phyloP scores from a whole-genome alignment of 345 rosid genomes.

The Hirschfeldia incana region DNA sequence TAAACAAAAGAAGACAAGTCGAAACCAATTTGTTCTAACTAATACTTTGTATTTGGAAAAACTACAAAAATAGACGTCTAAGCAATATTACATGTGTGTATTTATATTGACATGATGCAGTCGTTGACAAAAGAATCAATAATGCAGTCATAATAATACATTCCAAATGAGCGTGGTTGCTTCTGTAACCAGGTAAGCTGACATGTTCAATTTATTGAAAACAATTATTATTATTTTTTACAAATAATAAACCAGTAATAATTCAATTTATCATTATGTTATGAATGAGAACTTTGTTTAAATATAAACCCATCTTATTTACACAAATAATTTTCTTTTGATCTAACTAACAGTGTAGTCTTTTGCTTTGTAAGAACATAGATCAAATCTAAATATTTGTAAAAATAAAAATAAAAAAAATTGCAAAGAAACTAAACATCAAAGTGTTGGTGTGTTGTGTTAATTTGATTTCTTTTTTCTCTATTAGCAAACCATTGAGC shows the following conservation, averaged over 20 bases:
- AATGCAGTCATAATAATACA: conserved; percentile 13
- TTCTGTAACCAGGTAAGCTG: conserved; percentile 40
- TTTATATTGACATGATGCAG: background rate
- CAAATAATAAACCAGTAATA: background rate
- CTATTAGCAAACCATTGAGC: conserved; percentile 77
- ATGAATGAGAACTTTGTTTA: background rate
- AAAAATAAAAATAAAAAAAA: background rate
- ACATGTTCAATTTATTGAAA: conserved; percentile 31
- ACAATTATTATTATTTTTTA: background rate
- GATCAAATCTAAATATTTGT: background rate
- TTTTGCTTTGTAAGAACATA: background rate
- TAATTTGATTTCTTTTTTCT: conserved; percentile 47
- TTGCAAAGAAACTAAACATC: conserved; percentile 39
- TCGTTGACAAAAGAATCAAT: conserved; percentile 3
- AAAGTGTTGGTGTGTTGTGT: conserved; percentile 34
- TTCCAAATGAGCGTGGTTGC: conserved; percentile 12
- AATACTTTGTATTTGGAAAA: background rate
- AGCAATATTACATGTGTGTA: background rate
- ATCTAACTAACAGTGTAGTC: conserved; percentile 5
- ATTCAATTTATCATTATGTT: background rate
- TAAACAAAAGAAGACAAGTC: background rate
- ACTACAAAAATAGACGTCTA: background rate
- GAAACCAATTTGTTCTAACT: conserved; percentile 2
- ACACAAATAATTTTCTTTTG: conserved; percentile 11
- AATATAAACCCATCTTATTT: background rate